These are phyloP conservation scores for Botrytis hyacinthi DNA, from an alignment of 2,329 filamentous ascomycete genomes.

Conservation along the genomic window DNA sequence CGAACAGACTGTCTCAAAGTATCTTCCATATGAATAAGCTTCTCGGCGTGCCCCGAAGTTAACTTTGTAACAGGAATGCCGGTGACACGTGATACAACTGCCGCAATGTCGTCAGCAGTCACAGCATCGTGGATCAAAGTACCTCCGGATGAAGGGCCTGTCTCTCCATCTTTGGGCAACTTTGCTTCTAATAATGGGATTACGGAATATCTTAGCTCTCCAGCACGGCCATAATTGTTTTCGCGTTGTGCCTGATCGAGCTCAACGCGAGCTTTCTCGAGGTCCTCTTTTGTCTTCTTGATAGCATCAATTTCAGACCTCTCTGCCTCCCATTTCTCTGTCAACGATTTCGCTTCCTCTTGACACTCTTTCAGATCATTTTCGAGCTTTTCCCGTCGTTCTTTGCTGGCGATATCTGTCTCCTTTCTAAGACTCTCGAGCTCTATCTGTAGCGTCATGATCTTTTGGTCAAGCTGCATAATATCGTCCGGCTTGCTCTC, in stretches of 20 bases:
- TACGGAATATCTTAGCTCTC: conserved; percentile 81
- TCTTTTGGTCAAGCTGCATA: conserved; percentile 85
- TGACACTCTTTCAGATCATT: conserved; percentile 72
- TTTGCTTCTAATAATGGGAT: conserved; percentile 80
- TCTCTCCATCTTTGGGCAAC: conserved; percentile 68
- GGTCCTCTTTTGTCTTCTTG: conserved; percentile 82
- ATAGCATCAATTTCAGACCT: conserved; percentile 80
- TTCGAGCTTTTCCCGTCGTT: conserved; percentile 84
- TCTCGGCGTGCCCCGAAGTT: conserved; percentile 90
- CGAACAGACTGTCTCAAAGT: conserved; percentile 78
- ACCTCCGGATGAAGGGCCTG: conserved; percentile 39
- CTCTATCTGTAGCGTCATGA: conserved; percentile 97
- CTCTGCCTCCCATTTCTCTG: conserved; percentile 86
- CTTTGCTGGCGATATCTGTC: conserved; percentile 82
- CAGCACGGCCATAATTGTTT: conserved; percentile 86
- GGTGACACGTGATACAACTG: conserved; percentile 85
- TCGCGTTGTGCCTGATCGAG: conserved; percentile 79
- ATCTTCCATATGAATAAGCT: conserved; percentile 94
- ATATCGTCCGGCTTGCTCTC: conserved; percentile 97
- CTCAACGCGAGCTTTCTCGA: conserved; percentile 81
- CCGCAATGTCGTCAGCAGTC: conserved; percentile 91
- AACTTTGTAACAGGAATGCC: conserved; percentile 82
- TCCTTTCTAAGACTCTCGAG: conserved; percentile 93
- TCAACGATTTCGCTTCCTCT: conserved; percentile 71
- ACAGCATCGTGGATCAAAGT: conserved; percentile 88